These are phyloP conservation scores for Austroboletus eburneus DNA, from an alignment of 768 basidiomycete genomes.

Conservation along the genomic window DNA sequence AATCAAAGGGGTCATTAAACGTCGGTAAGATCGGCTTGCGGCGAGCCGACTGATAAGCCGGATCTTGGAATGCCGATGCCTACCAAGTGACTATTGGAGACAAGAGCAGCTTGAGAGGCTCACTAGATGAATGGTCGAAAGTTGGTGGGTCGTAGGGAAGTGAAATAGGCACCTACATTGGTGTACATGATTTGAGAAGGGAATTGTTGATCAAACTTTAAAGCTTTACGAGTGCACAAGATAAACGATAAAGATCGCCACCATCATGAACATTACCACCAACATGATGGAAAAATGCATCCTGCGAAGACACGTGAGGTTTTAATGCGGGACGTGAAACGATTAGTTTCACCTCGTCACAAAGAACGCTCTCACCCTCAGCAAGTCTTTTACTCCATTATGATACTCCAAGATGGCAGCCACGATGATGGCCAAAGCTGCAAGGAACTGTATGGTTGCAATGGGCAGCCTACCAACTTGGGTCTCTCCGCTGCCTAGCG, in stretches of 20 bases:
- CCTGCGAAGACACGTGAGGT: slow-evolving; percentile 28
- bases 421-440: slow-evolving; percentile 49
- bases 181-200: no score
- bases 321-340: slow-evolving; percentile 4
- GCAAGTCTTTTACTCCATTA: slow-evolving; percentile 51
- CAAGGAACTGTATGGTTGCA: slow-evolving; percentile 49
- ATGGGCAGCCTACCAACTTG: slow-evolving; percentile 39
- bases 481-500: slow-evolving; percentile 18
- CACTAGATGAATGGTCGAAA: no score
- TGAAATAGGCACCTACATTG: no score
- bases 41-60: no score
- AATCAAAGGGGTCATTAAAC: no score
- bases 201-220: no score
- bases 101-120: no score
- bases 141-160: no score
- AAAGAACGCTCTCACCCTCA: slow-evolving; percentile 57
- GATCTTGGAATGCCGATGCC: no score
- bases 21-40: no score
- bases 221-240: no score
- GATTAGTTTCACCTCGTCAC: slow-evolving; percentile 46
- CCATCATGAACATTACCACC: slow-evolving; percentile 43
- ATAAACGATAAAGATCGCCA: slow-evolving; percentile 50
- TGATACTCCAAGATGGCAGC: slow-evolving; percentile 69
- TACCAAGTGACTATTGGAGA: no score
- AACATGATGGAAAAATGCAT: slow-evolving; percentile 51